Conservation (phyloP, 306 rosid genomes). For the Elaeagnus macrophylla region DNA sequence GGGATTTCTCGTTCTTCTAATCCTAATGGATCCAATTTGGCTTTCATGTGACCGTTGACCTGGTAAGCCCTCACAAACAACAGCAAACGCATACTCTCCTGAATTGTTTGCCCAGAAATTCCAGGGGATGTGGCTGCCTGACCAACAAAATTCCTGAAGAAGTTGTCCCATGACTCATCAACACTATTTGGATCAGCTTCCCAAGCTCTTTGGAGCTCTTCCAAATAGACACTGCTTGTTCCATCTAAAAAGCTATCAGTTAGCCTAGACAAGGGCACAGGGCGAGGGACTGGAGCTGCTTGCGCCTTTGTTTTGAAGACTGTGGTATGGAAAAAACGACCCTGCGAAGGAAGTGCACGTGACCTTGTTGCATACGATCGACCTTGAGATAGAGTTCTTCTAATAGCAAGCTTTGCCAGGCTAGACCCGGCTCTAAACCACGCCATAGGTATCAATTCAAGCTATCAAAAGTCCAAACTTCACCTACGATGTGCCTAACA, state of each 20-base stretch:
- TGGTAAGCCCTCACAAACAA: slow-evolving; percentile 89
- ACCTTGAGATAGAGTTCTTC: slow-evolving; percentile 45
- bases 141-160: slow-evolving; percentile 88
- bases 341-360: slow-evolving; percentile 40
- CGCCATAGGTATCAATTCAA: slow-evolving; percentile 40
- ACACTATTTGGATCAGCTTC: slow-evolving; percentile 89
- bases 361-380: slow-evolving; percentile 50
- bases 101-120: slow-evolving; percentile 90
- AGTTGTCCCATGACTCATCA: slow-evolving; percentile 96
- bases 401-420: slow-evolving; percentile 61
- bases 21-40: slow-evolving; percentile 72
- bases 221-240: slow-evolving; percentile 86
- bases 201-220: slow-evolving; percentile 98
- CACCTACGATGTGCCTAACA: not conserved
- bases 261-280: slow-evolving; percentile 86
- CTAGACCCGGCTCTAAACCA: slow-evolving; percentile 82
- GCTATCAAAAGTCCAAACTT: slow-evolving; percentile 8
- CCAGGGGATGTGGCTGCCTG: slow-evolving; percentile 84
- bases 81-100: slow-evolving; percentile 93
- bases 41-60: slow-evolving; percentile 92
- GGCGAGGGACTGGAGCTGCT: slow-evolving; percentile 66
- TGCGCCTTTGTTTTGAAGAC: slow-evolving; percentile 46
- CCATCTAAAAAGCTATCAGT: slow-evolving; percentile 94
- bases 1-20: slow-evolving; percentile 60
- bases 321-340: slow-evolving; percentile 54